These are phyloP conservation scores for Globisporangium perplexum DNA, from an alignment of 352 stramenopile species.

Conservation along the genomic window DNA sequence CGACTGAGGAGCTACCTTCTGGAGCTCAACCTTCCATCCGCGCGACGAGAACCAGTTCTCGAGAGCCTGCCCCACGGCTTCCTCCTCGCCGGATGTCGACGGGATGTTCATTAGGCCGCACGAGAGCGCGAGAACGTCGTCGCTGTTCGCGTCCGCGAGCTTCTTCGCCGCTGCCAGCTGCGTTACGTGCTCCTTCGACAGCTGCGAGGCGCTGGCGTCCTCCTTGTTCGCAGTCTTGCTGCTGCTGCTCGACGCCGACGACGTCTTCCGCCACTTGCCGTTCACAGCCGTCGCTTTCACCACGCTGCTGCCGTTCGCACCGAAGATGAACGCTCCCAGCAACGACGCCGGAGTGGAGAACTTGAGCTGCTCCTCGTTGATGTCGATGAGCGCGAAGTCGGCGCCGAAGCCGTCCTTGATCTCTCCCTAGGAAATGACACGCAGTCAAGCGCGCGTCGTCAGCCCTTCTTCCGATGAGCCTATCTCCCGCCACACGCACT, in stretches of 20 bases:
- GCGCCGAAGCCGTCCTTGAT: slow-evolving; percentile 58
- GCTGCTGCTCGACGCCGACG: slow-evolving; percentile 13
- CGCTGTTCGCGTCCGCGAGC: slow-evolving; percentile 47
- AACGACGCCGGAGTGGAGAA: slow-evolving; percentile 48
- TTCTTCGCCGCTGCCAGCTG: slow-evolving; percentile 43
- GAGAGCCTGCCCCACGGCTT: slow-evolving; percentile 57
- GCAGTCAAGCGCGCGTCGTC: slow-evolving; percentile 1
- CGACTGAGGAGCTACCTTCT: slow-evolving; percentile 60
- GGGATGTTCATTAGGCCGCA: slow-evolving; percentile 65
- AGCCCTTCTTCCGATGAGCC: too few relatives aligned
- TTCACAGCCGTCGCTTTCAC: slow-evolving; percentile 72
- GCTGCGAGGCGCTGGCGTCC: slow-evolving; percentile 6
- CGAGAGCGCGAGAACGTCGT: slow-evolving; percentile 57
- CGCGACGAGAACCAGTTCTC: slow-evolving; percentile 54
- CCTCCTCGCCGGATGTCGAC: slow-evolving; percentile 72
- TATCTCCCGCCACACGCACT: neutral
- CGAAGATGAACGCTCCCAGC: slow-evolving; percentile 67
- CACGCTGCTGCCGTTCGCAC: slow-evolving; percentile 58
- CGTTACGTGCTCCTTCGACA: slow-evolving; percentile 35
- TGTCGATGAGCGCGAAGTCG: slow-evolving; percentile 69
- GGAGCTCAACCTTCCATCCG: slow-evolving; percentile 70
- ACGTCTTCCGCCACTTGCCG: slow-evolving; percentile 56
- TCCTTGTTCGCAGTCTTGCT: neutral
- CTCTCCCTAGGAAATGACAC: slow-evolving; percentile 45
- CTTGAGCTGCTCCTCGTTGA: slow-evolving; percentile 67